phyloP scores from a whole-genome alignment of 116 monocot genomes.

The Phalaenopsis hybrid region DNA sequence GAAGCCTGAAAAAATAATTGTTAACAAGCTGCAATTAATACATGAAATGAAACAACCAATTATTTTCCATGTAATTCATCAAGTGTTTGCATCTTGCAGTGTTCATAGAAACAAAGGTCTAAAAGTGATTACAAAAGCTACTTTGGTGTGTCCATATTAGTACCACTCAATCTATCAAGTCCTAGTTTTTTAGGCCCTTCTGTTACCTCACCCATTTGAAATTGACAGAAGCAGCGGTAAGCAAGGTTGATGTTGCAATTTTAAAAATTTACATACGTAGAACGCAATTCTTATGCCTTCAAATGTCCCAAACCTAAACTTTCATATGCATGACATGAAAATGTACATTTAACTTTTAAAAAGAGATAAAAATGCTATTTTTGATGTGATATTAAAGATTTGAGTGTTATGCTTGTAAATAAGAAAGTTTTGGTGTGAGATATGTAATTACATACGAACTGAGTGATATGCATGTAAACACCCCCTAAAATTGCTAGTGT shows the following conservation, averaged over 20 bases:
- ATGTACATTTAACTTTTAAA: too few relatives aligned
- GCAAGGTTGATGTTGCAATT: background rate
- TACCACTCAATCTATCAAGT: background rate
- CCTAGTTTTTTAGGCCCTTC: background rate
- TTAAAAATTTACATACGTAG: background rate
- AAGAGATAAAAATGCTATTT: too few relatives aligned
- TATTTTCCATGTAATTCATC: background rate
- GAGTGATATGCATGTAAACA: too few relatives aligned
- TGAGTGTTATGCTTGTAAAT: too few relatives aligned
- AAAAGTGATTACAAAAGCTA: too few relatives aligned
- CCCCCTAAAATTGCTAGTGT: background rate
- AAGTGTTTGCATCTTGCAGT: background rate
- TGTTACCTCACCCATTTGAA: background rate
- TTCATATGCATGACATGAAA: too few relatives aligned
- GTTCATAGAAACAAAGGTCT: background rate
- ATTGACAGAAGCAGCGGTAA: background rate
- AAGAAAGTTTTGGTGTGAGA: too few relatives aligned
- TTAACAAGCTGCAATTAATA: background rate
- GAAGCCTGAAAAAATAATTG: conserved; percentile 45
- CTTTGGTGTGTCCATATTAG: background rate
- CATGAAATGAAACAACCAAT: background rate
- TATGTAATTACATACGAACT: too few relatives aligned
- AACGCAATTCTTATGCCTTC: too few relatives aligned
- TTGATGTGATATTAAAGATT: too few relatives aligned
- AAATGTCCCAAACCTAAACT: too few relatives aligned